phyloP scores from a whole-genome alignment of 148 eudicot species.

The Salicornia ramosissima region DNA sequence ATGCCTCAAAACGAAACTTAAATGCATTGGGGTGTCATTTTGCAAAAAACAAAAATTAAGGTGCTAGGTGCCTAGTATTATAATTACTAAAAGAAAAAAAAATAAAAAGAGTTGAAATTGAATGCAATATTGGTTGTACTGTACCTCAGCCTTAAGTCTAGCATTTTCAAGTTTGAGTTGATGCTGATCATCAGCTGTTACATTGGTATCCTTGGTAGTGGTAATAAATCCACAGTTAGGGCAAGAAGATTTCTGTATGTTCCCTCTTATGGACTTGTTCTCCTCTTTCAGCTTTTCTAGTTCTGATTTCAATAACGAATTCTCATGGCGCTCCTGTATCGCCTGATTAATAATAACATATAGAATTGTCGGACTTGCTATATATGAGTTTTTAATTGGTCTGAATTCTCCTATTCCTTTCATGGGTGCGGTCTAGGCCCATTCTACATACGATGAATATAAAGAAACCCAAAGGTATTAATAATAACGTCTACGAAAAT shows the following conservation, averaged over 20 bases:
- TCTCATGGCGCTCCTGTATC: slow-evolving; percentile 94
- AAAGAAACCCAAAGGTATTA: too few relatives aligned
- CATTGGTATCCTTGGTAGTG: slow-evolving; percentile 32
- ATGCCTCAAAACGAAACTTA: too few relatives aligned
- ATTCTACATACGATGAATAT: too few relatives aligned
- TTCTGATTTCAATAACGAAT: slow-evolving; percentile 72
- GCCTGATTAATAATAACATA: slow-evolving; percentile 41
- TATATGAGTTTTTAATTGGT: not conserved
- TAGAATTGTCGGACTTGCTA: not conserved
- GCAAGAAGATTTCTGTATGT: slow-evolving; percentile 50
- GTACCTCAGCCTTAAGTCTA: slow-evolving; percentile 86
- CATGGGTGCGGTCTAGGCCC: too few relatives aligned
- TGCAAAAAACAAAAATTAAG: too few relatives aligned
- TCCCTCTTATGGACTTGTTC: slow-evolving; percentile 62
- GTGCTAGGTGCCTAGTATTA: too few relatives aligned
- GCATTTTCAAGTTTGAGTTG: slow-evolving; percentile 83
- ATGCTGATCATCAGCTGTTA: slow-evolving; percentile 46
- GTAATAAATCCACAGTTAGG: slow-evolving; percentile 75
- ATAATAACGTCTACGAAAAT: too few relatives aligned
- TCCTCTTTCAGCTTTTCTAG: slow-evolving; percentile 76
- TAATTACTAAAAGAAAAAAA: too few relatives aligned
- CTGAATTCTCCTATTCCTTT: too few relatives aligned
- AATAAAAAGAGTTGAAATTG: too few relatives aligned
- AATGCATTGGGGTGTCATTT: too few relatives aligned
- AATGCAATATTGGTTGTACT: not conserved